Conservation (phyloP, 305 asterid genomes). For the Fraxinus sp. region DNA sequence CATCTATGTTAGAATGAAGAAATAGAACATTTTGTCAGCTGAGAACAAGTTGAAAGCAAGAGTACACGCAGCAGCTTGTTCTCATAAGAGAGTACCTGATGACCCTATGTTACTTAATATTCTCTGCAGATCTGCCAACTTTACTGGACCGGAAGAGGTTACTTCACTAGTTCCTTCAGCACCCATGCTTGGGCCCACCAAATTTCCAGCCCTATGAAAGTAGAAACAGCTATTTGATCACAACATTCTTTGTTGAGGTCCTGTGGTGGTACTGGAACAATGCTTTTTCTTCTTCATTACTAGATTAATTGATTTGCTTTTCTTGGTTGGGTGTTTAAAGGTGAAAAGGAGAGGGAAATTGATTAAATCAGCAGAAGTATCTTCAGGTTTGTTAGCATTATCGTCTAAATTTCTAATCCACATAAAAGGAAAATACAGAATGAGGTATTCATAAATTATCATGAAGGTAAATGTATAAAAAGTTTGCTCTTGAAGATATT, state of each 20-base stretch:
- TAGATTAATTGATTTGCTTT: neutral
- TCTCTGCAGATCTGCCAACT: slow-evolving; percentile 85
- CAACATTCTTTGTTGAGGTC: slow-evolving; percentile 5
- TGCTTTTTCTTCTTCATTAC: neutral
- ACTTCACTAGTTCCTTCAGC: slow-evolving; percentile 79
- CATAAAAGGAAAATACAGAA: neutral
- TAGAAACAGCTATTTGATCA: slow-evolving; percentile 18
- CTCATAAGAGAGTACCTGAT: slow-evolving; percentile 45
- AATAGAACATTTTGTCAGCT: slow-evolving; percentile 26
- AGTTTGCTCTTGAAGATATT: neutral
- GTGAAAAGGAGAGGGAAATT: neutral
- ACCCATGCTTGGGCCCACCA: slow-evolving; percentile 78
- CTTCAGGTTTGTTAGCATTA: neutral
- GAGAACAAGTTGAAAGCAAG: slow-evolving; percentile 19
- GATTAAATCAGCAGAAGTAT: neutral
- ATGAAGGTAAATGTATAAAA: neutral
- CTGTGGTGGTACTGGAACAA: neutral
- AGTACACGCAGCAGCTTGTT: slow-evolving; percentile 8
- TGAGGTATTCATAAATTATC: neutral
- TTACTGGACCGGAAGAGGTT: slow-evolving; percentile 90
- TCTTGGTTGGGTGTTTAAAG: neutral
- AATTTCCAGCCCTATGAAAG: slow-evolving; percentile 75
- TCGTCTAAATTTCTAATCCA: neutral
- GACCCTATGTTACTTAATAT: slow-evolving; percentile 84
- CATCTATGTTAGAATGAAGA: slow-evolving; percentile 42